These are phyloP conservation scores for Saccharomycopsis oosterbeekiorum DNA, from an alignment of 805 yeast species.

Conservation along the genomic window DNA sequence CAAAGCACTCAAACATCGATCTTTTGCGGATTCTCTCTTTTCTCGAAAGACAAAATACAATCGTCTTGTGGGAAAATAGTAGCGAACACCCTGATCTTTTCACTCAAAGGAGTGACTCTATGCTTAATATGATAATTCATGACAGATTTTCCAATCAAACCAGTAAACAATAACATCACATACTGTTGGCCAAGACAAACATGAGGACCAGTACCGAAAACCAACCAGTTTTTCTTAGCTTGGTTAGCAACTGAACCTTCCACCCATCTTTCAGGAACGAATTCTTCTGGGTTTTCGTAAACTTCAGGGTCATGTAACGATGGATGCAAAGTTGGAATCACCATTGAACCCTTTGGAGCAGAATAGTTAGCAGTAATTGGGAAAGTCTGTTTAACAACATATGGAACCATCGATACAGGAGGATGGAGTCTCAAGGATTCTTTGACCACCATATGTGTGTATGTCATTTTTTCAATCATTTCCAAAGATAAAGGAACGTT, in stretches of 20 bases:
- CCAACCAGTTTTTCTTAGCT: slow-evolving; percentile 87
- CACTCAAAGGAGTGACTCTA: slow-evolving; percentile 72
- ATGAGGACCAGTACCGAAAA: slow-evolving; percentile 95
- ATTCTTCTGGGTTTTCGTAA: slow-evolving; percentile 87
- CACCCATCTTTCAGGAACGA: slow-evolving; percentile 93
- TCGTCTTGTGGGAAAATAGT: slow-evolving; percentile 98
- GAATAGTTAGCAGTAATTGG: slow-evolving; percentile 77
- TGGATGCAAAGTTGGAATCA: slow-evolving; percentile 92
- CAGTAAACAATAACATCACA: slow-evolving; percentile 83
- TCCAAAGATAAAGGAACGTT: slow-evolving; percentile 50
- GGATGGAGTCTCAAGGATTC: slow-evolving; percentile 93
- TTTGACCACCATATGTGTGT: slow-evolving; percentile 83
- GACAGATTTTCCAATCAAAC: slow-evolving; percentile 84
- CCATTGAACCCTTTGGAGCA: slow-evolving; percentile 96
- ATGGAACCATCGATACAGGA: slow-evolving; percentile 97
- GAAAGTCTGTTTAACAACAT: slow-evolving; percentile 78
- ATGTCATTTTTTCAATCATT: slow-evolving; percentile 75
- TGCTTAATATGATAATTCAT: slow-evolving; percentile 75
- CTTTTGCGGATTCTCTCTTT: slow-evolving; percentile 43
- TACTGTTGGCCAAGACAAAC: slow-evolving; percentile 92
- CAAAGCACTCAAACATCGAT: slow-evolving; percentile 9
- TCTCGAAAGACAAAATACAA: slow-evolving; percentile 64
- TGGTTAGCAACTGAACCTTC: slow-evolving; percentile 66
- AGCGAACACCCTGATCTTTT: slow-evolving; percentile 92
- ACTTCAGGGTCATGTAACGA: slow-evolving; percentile 96